Evolutionary conservation across 1,284 basidiomycete species (phyloP).

Genomic region (Ustilago curta): DNA sequence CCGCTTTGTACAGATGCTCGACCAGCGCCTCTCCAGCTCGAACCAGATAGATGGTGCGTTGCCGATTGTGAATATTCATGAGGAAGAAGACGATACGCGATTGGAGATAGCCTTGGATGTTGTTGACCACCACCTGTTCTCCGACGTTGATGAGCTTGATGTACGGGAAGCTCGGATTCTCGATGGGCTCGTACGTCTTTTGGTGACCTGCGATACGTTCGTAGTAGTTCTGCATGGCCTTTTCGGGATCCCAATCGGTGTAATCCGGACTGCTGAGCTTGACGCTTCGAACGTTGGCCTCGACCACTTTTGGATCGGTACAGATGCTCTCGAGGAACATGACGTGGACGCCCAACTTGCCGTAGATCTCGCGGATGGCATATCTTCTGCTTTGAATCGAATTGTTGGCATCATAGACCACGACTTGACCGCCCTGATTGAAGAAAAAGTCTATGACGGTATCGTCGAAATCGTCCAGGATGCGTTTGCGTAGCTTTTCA

Average conservation of each 20-base stretch:
- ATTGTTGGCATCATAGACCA: constrained; percentile 99
- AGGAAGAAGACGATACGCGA: constrained; percentile 94
- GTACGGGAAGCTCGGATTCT: constrained; percentile 79
- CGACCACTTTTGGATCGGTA: constrained; percentile 84
- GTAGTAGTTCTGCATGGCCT: constrained; percentile 91
- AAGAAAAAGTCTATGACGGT: constrained; percentile 90
- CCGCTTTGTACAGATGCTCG: constrained; percentile 98
- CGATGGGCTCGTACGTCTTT: constrained; percentile 86
- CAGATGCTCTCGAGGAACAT: constrained; percentile 78
- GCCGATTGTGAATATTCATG: constrained; percentile 96
- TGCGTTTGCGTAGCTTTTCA: constrained; percentile 78
- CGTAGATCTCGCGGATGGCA: constrained; percentile 82
- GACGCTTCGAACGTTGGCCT: constrained; percentile 92
- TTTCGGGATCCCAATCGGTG: constrained; percentile 88
- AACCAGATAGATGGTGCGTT: constrained; percentile 78
- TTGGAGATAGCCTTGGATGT: constrained; percentile 85
- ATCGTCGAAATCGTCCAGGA: constrained; percentile 85
- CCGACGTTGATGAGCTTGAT: constrained; percentile 96
- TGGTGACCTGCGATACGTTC: constrained; percentile 88
- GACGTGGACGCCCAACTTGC: constrained; percentile 83
- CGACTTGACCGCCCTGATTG: constrained; percentile 83
- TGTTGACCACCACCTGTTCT: constrained; percentile 73
- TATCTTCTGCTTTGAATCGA: constrained; percentile 79
- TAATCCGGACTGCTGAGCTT: constrained; percentile 95
- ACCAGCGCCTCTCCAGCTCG: constrained; percentile 75